Evolutionary conservation across 2,329 filamentous ascomycete species (phyloP), one percentile per base, ranked within the genome.

Genomic region (Verticillium dahliae): DNA sequence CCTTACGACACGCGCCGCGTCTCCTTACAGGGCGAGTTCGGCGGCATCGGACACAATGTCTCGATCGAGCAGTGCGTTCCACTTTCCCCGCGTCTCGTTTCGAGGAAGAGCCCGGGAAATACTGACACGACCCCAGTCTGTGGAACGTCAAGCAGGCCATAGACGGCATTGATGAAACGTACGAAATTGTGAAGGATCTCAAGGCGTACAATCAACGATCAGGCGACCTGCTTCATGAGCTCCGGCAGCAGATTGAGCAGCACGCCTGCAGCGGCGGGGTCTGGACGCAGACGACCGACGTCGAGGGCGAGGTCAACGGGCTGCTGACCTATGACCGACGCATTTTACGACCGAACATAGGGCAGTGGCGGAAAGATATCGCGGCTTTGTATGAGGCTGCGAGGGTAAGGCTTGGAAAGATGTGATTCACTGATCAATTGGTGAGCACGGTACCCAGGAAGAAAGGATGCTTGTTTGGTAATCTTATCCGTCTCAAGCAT

Each of bases 261-360:
- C 90, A 80, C 61, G 79, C 84, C 0, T 91, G 89, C 73, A 88
- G 83, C 38, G 88, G 84, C 0, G 89, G 82, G 11, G 82, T 91
- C 0, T 91, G 87, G 81, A 91, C 89, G 1, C 88, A 91, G 75
- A 91, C 88, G 0, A 89, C 86, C 0, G 89, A 91, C 67, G 88
- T 91, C 0, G 88, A 91, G 70, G 88, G 88, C 4, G 89, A 91
- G 70, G 85, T 91, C 9, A 91, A 91, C 66, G 89, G 89, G 0
- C 75, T 91, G 61, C 71, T 90, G 66, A 90, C 87, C 0, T 90
- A 90, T 67, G 88, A 91, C 70, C 82, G 88, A 1, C 77, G 87
- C 0, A 62, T 88, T 0, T 70, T 87, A 38, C 76, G 88, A 1
- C 81, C 83, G 4, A 75, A 90, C 62, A 73, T 76, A 45, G 71